These are phyloP conservation scores for Ophiostoma populinum DNA, from an alignment of 2,329 filamentous ascomycete genomes.

Conservation along the genomic window DNA sequence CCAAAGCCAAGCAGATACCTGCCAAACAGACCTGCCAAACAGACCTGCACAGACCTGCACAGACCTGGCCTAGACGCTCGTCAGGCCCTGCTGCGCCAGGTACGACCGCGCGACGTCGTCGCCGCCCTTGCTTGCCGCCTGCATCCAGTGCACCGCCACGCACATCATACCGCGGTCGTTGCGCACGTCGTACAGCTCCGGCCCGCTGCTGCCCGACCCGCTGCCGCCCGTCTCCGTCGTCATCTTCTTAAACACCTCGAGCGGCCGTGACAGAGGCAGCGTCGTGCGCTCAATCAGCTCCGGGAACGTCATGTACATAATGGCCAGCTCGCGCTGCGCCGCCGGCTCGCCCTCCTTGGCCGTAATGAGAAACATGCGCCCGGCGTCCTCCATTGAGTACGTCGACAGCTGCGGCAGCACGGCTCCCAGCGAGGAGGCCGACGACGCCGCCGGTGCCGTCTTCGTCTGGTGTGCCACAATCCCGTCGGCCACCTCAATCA, in stretches of 20 bases:
- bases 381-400: constrained; percentile 64
- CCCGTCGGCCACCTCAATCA: constrained; percentile 43
- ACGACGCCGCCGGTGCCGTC: constrained; percentile 15
- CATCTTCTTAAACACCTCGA: constrained; percentile 79
- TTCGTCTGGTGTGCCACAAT: constrained; percentile 45
- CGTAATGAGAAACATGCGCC: constrained; percentile 78
- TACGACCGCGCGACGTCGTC: constrained; percentile 73
- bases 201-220: constrained; percentile 13
- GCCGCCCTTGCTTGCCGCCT: constrained; percentile 67
- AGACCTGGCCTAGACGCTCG: no score
- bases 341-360: constrained; percentile 81
- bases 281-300: constrained; percentile 69
- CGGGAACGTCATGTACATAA: constrained; percentile 84
- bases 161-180: constrained; percentile 84
- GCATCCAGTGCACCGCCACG: constrained; percentile 95
- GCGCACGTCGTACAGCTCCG: constrained; percentile 32
- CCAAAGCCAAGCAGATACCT: no score
- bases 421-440: not conserved
- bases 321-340: constrained; percentile 80
- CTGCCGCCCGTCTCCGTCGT: constrained; percentile 51
- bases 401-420: constrained; percentile 24
- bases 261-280: constrained; percentile 64
- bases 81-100: constrained; percentile 36
- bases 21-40: not conserved
- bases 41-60: not conserved